phyloP scores from a whole-genome alignment of 2,329 filamentous ascomycete species.

The Tolypocladium nubicola region DNA sequence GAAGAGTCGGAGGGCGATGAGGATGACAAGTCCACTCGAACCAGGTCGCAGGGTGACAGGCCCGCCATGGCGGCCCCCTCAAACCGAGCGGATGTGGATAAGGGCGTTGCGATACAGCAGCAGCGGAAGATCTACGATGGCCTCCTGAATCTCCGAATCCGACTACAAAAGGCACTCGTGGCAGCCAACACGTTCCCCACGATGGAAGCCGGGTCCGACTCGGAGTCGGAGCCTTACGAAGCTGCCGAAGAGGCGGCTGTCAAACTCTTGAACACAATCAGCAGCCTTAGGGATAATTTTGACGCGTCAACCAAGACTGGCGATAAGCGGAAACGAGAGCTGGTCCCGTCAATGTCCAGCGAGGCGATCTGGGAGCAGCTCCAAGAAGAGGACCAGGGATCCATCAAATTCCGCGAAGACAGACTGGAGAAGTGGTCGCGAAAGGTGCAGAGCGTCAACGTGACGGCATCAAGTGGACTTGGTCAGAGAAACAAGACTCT shows the following conservation, averaged over 20 bases:
- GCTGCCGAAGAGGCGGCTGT: slow-evolving; percentile 80
- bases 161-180: slow-evolving; percentile 82
- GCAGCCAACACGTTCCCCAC: slow-evolving; percentile 64
- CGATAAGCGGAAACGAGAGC: slow-evolving; percentile 49
- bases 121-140: slow-evolving; percentile 83
- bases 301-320: slow-evolving; percentile 38
- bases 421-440: slow-evolving; percentile 84
- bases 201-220: slow-evolving; percentile 25
- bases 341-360: slow-evolving; percentile 46
- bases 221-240: slow-evolving; percentile 45
- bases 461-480: slow-evolving; percentile 14
- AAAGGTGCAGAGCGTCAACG: slow-evolving; percentile 47
- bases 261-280: slow-evolving; percentile 73
- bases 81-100: slow-evolving; percentile 54
- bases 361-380: slow-evolving; percentile 65
- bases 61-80: slow-evolving; percentile 18
- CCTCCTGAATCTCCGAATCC: slow-evolving; percentile 81
- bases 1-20: slow-evolving; percentile 22
- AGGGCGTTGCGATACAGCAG: slow-evolving; percentile 75
- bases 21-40: slow-evolving; percentile 11
- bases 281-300: slow-evolving; percentile 55
- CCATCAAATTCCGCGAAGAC: slow-evolving; percentile 52
- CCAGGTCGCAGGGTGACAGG: slow-evolving; percentile 17
- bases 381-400: slow-evolving; percentile 50
- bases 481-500: slow-evolving; percentile 32